Conservation (phyloP, 805 yeast species). For the Myxozyma udenii region DNA sequence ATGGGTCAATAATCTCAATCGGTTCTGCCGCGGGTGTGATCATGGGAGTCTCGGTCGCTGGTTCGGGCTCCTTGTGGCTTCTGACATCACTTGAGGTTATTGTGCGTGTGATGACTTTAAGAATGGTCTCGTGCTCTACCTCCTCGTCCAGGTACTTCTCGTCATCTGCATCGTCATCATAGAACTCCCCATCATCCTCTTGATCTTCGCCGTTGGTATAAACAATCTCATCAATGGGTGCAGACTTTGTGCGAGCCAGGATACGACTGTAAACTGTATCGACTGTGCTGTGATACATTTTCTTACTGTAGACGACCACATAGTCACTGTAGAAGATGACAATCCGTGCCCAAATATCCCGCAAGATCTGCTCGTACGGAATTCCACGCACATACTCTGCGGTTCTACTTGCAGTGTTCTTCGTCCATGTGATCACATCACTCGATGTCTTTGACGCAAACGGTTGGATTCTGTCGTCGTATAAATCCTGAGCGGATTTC, state of each 20-base stretch:
- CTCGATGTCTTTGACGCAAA: too few relatives aligned
- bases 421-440: too few relatives aligned
- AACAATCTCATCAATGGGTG: background rate
- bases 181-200: background rate
- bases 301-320: background rate
- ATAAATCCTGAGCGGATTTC: too few relatives aligned
- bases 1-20: background rate
- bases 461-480: too few relatives aligned
- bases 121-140: background rate
- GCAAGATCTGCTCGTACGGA: background rate
- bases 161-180: constrained; percentile 3
- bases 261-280: background rate
- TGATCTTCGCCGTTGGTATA: constrained; percentile 1
- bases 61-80: too few relatives aligned
- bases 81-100: background rate
- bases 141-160: background rate
- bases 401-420: too few relatives aligned
- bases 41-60: constrained; percentile 8
- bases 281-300: background rate
- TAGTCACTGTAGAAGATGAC: background rate
- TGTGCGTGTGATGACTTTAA: background rate
- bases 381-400: background rate
- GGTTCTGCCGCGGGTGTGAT: constrained; percentile 18
- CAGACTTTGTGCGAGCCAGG: background rate
- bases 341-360: background rate